A percentile compares a stretch with the other conserved stretches of the same genome.
These are phyloP conservation scores for Neofusicoccum umdonicola DNA, from an alignment of 2,329 filamentous ascomycete species.

Conservation along the genomic window DNA sequence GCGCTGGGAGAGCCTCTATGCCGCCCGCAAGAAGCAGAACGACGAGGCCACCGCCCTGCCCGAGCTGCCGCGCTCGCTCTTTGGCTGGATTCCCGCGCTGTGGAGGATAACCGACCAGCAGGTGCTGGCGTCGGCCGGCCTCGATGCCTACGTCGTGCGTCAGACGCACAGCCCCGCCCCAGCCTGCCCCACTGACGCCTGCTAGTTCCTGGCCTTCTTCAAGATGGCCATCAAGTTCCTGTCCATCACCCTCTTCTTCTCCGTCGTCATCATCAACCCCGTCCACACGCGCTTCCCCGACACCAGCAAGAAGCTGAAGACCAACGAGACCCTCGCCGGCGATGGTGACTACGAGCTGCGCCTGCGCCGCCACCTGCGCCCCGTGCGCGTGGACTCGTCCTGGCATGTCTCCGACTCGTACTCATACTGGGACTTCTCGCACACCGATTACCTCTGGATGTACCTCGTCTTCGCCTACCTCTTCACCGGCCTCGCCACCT, in stretches of 20 bases:
- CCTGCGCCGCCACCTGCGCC: not conserved
- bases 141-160: slow-evolving; percentile 88
- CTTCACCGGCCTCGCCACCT: slow-evolving; percentile 79
- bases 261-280: slow-evolving; percentile 75
- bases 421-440: slow-evolving; percentile 29
- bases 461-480: slow-evolving; percentile 94
- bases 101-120: slow-evolving; percentile 86
- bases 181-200: not conserved
- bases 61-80: slow-evolving; percentile 75
- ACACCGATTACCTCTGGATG: slow-evolving; percentile 74
- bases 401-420: slow-evolving; percentile 11
- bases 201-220: slow-evolving; percentile 84
- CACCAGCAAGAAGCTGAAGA: slow-evolving; percentile 36
- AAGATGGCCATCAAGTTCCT: slow-evolving; percentile 91
- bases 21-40: slow-evolving; percentile 77
- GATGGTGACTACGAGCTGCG: slow-evolving; percentile 5
- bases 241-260: slow-evolving; percentile 74
- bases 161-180: not conserved
- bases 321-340: slow-evolving; percentile 20
- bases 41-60: slow-evolving; percentile 67
- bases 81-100: slow-evolving; percentile 89
- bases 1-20: slow-evolving; percentile 88
- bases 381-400: not conserved
- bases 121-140: slow-evolving; percentile 81
- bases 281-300: slow-evolving; percentile 70